phyloP scores from a whole-genome alignment of 1,139 yeast genomes.

The Meyerozyma guilliermondii region DNA sequence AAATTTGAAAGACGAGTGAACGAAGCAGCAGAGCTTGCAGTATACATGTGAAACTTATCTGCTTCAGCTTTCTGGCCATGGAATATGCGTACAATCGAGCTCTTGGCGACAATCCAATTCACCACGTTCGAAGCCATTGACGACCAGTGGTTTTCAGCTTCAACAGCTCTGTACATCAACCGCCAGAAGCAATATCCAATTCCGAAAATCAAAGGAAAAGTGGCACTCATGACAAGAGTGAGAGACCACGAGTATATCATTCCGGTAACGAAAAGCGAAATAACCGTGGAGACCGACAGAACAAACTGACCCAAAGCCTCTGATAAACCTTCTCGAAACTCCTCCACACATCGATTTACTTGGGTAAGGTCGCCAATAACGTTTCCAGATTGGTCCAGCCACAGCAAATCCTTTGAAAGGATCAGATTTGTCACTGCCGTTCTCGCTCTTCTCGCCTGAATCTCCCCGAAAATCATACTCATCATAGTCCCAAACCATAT shows the following conservation, averaged over 20 bases:
- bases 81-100: constrained; percentile 56
- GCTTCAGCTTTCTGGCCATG: constrained; percentile 54
- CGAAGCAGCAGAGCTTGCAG: constrained; percentile 40
- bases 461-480: constrained; percentile 75
- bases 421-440: constrained; percentile 30
- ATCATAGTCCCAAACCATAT: constrained; percentile 52
- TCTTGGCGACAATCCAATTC: constrained; percentile 66
- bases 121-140: constrained; percentile 55
- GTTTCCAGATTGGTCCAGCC: constrained; percentile 57
- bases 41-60: constrained; percentile 33
- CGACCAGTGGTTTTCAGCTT: constrained; percentile 52
- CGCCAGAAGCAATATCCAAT: constrained; percentile 49
- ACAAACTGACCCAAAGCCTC: constrained; percentile 58
- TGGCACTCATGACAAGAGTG: constrained; percentile 67
- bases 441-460: constrained; percentile 60
- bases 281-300: constrained; percentile 46
- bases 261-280: constrained; percentile 61
- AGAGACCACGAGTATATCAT: constrained; percentile 79
- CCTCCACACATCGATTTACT: constrained; percentile 73
- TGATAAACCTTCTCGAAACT: constrained; percentile 63
- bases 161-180: constrained; percentile 45
- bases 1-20: constrained; percentile 45
- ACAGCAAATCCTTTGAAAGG: constrained; percentile 34
- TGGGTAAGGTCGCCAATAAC: constrained; percentile 63
- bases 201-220: constrained; percentile 60